Base-by-base conservation (phyloP, 768 basidiomycete genomes). In the Lentinula aciculospora region DNA sequence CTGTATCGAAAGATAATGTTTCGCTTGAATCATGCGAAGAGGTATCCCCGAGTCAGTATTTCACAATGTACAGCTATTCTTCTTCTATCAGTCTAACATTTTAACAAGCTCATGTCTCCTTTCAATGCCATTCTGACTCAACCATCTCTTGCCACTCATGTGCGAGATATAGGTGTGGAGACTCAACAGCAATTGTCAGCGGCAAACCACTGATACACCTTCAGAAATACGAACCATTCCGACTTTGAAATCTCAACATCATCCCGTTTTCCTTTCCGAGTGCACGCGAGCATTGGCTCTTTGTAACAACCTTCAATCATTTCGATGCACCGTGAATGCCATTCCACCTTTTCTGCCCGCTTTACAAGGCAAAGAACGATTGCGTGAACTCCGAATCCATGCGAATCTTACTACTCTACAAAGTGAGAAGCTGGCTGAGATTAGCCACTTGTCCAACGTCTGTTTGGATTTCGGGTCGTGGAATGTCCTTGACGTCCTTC, bases 1-100 rank as follows among this genome's bases (percentile, higher is more conserved):
- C 72, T 92, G 7, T 91, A 92, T 67, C 67, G 75, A 29, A 78
- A 69, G 2, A 73, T 90, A 44, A 74, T 72, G 5, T 89, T 85
- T 70, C 76, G 79, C 3, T 53, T 75, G 3, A 72, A 73, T 25
- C 81, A 88, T 62, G 77, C 81, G 13, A 88, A 87, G 60, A 76
- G 77, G 23, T 86, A 83, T 68, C 76, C 75, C 27, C 64, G 65
- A 55, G 84, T 84, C 55, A 40, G 79, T 67, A 27, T 48, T 51
- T 46, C n/a, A 51, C 31, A 4, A 21, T 0, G 25, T 9, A 13
- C 19, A 2, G 12, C 47, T 34, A n/a, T n/a, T n/a, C n/a, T n/a
- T 31, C 31, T 42, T 23, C 3, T 47, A 6, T 12, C n/a, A 4
- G 37, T 36, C 31, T 36, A 32, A 45, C 25, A 48, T 25, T 57